Evolutionary conservation across 768 basidiomycete genomes (phyloP), one percentile per base, ranked within the genome.

Genomic region (Lactifluus hygrophoroides): DNA sequence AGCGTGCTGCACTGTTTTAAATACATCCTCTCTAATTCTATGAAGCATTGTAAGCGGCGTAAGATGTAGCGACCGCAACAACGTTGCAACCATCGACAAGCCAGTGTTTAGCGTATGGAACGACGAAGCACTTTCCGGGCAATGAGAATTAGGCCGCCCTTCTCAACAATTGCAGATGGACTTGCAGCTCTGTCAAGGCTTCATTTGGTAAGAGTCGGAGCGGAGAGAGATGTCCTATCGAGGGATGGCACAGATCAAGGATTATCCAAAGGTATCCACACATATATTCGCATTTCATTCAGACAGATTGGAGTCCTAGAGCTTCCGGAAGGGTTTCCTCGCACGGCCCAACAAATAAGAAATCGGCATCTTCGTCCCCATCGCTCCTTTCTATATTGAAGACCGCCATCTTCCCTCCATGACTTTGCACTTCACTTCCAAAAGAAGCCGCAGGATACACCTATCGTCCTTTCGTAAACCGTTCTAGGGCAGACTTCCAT

Each of bases 321-420:
- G 73, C 78, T 51, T 69, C 64, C 1, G 77, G 74, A 37, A 82
- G 67, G 13, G 69, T 73, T 32, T 73, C 70, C 65, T 78, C 78
- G 63, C 80, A 82, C 37, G 75, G 73, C 0, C 80, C 78, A 9
- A 76, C 59, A 65, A 82, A 80, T 19, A 80, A 65, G 64, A 76
- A 83, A 62, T 81, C 76, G 0, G 77, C 77, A 0, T 75, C 66
- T 16, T 70, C 63, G 49, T 77, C 76, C 1, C 72, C 74, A 14
- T 65, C 37, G 21, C 61, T 70, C 9, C 68, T 51, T 30, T 74
- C 69, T 13, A 72, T 23, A 45, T 73, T 73, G 66, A 73, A 72
- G 5, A 74, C 69, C 0, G 74, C 73, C 7, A 71, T 71, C 43
- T 67, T 71, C 11, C 72, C 75, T 6, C 72, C 74, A n/a, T 65